Conservation (phyloP, 2,329 filamentous ascomycete species). For the Coniella vitis region DNA sequence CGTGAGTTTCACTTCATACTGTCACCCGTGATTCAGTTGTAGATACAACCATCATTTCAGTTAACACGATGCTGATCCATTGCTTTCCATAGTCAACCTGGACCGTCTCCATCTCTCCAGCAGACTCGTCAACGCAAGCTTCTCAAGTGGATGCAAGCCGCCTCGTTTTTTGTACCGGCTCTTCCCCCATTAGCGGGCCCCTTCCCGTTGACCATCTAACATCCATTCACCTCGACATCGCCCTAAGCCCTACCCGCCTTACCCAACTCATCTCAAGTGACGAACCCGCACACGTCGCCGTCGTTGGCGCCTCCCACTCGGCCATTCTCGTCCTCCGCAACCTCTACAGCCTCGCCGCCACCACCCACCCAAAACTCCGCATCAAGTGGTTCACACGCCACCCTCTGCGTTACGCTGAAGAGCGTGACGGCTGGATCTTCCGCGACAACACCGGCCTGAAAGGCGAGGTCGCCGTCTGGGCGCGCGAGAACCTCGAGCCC, state of each 20-base stretch:
- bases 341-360: constrained; percentile 44
- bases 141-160: constrained; percentile 31
- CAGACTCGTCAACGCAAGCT: constrained; percentile 16
- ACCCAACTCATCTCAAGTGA: constrained; percentile 23
- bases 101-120: constrained; percentile 14
- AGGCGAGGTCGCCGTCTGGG: constrained; percentile 53
- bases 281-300: constrained; percentile 38
- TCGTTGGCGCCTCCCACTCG: constrained; percentile 57
- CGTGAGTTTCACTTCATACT: neutral
- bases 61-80: too few species aligned
- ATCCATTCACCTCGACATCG: constrained; percentile 43
- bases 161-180: constrained; percentile 54
- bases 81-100: constrained; percentile 18
- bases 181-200: constrained; percentile 37
- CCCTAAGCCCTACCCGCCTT: constrained; percentile 46
- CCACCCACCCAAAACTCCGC: constrained; percentile 44
- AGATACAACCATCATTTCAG: too few species aligned
- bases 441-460: constrained; percentile 61
- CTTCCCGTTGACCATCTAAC: constrained; percentile 34
- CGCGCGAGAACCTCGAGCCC: constrained; percentile 50
- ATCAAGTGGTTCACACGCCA: constrained; percentile 59
- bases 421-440: constrained; percentile 56
- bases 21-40: too few species aligned
- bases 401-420: constrained; percentile 52
- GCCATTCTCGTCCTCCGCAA: constrained; percentile 58